Base-by-base conservation (phyloP, 306 rosid genomes). In the Castanea mollissima region DNA sequence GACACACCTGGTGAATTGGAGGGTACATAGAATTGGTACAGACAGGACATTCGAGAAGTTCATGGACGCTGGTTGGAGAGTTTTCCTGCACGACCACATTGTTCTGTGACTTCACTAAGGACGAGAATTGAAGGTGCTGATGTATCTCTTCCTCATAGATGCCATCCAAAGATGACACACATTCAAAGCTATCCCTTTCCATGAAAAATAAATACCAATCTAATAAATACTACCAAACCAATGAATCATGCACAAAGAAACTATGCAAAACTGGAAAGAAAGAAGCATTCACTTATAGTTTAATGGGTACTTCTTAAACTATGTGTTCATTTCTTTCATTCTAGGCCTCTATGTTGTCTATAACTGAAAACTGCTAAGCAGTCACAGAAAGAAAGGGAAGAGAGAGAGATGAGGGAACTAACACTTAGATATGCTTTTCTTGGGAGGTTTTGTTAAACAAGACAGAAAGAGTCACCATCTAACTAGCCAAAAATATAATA, bases 1-100 rank as follows among this genome's bases (percentile, higher is more conserved):
- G 35, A 73, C 81, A n/a, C 20, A 82, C 85, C 75, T 82, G 85
- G 41, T 72, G 57, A 69, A 76, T 73, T 73, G 82, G 85, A 44
- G 85, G 76, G 75, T 73, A 82, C 85, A 82, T 77, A 59, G 79
- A 82, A 8, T 73, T 77, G 49, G 82, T 73, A 74, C 79, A 78
- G 75, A 81, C 70, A 11, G 70, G 35, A 70, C 78, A 81, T 63
- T 81, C 59, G 13, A 81, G 85, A 76, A 76, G 77, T 60, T 71
- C 74, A 62, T 76, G 77, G 54, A 76, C 59, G 25, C 38, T 81
- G 32, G 72, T 51, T 6, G 74, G 78, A 76, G 70, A 64, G 15
- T 14, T 19, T 16, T n/a, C 70, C 7, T 41, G 46, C 23, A 51
- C 21, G 59, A 35, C 38, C 55, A 59, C 73, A 60, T 73, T 73